Evolutionary conservation across 169 alveolate genomes (phyloP).

Genomic region (Plasmodium reichenowi): DNA sequence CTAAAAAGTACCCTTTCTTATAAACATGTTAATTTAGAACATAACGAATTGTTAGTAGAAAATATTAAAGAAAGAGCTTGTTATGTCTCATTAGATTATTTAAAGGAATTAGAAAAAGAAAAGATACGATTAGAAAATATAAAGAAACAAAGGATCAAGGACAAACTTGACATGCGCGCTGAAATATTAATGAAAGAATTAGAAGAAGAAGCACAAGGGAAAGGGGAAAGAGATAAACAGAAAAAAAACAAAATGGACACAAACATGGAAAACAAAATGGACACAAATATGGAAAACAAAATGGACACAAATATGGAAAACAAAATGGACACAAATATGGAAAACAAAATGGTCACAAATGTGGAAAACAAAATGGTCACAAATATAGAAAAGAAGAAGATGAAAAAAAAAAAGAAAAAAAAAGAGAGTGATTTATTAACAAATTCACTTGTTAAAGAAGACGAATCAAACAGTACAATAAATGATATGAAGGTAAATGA

Average conservation of each 20-base stretch:
- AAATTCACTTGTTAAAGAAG: background rate
- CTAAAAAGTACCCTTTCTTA: constrained; percentile 84
- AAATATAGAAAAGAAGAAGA: background rate
- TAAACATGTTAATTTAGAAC: constrained; percentile 87
- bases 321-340: background rate
- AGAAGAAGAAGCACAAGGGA: constrained; percentile 3
- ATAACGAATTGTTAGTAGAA: constrained; percentile 89
- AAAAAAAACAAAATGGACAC: background rate
- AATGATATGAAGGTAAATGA: too few species aligned
- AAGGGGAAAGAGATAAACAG: background rate
- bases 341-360: too few species aligned
- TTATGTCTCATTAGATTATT: constrained; percentile 78
- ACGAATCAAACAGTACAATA: too few species aligned
- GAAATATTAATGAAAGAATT: constrained; percentile 24
- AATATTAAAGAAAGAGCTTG: constrained; percentile 83
- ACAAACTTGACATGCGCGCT: constrained; percentile 16
- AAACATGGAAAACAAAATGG: background rate
- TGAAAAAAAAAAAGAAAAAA: background rate
- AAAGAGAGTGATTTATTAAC: background rate
- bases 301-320: background rate
- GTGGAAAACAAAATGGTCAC: too few species aligned
- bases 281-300: background rate
- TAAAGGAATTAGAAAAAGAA: constrained; percentile 34
- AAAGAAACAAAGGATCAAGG: constrained; percentile 20
- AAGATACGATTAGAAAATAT: constrained; percentile 22